Percentiles rank a stretch among this genome's conserved stretches.
Evolutionary conservation across 2,329 filamentous ascomycete species (phyloP).

Genomic region (Monascus ruber): DNA sequence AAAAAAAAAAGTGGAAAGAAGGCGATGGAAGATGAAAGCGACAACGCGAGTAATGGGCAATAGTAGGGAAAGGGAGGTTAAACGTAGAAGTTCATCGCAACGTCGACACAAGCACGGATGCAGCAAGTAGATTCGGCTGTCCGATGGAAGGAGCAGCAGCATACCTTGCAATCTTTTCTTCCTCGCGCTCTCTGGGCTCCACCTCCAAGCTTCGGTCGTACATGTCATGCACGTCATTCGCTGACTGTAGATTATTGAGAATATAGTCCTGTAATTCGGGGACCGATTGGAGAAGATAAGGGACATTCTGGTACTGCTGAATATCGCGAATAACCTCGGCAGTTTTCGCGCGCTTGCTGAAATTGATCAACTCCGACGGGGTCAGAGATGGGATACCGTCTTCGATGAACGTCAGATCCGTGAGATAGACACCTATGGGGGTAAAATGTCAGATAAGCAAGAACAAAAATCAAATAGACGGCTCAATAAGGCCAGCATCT

Average conservation of each 20-base stretch:
- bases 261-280: conserved; percentile 94
- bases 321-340: conserved; percentile 98
- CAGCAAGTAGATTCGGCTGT: conserved; percentile 24
- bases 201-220: conserved; percentile 92
- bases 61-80: conserved; percentile 1
- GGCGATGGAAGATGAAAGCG: conserved; percentile 3
- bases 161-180: conserved; percentile 99
- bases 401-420: conserved; percentile 95
- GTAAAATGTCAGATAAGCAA: conserved; percentile 3
- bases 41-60: too few relatives aligned
- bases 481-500: too few relatives aligned
- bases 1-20: conserved; percentile 4
- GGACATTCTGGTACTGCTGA: conserved; percentile 95
- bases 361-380: conserved; percentile 94
- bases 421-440: conserved; percentile 73
- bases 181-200: conserved; percentile 90
- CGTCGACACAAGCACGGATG: conserved; percentile 18
- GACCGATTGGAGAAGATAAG: conserved; percentile 84
- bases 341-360: conserved; percentile 94
- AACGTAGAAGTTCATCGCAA: conserved; percentile 16
- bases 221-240: conserved; percentile 97
- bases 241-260: conserved; percentile 86
- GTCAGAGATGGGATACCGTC: conserved; percentile 95
- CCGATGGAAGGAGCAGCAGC: conserved; percentile 21
- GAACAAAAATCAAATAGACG: neutral